Evolutionary conservation across 1,284 basidiomycete genomes (phyloP).

Genomic region (Cryptococcus depauperatus): DNA sequence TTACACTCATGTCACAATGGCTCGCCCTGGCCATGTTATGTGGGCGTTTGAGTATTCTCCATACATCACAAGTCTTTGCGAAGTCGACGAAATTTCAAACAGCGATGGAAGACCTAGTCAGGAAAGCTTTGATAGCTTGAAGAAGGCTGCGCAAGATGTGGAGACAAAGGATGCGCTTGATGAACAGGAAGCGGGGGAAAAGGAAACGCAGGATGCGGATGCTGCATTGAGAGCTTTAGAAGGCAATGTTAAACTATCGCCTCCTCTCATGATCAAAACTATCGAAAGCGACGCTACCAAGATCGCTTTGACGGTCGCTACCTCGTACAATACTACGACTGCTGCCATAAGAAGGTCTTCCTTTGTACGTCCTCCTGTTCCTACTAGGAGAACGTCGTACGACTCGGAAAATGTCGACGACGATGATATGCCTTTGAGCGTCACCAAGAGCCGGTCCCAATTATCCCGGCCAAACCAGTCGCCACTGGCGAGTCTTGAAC

Average conservation of each 20-base stretch:
- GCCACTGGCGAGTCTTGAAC: background rate
- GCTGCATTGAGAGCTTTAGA: slow-evolving; percentile 5
- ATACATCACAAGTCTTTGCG: slow-evolving; percentile 30
- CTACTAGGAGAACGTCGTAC: no score
- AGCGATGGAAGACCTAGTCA: background rate
- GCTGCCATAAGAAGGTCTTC: background rate
- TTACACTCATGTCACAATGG: slow-evolving; percentile 33
- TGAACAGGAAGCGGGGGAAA: background rate
- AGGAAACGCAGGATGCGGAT: background rate
- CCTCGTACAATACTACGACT: no score
- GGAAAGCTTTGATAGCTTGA: background rate
- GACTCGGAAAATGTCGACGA: slow-evolving; percentile 12
- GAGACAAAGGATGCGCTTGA: background rate
- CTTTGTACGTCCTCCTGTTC: background rate
- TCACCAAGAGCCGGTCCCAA: slow-evolving; percentile 8
- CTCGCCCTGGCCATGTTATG: slow-evolving; percentile 34
- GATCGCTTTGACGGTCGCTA: no score
- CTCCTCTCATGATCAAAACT: no score
- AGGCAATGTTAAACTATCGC: no score
- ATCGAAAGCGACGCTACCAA: no score
- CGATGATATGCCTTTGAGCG: slow-evolving; percentile 10
- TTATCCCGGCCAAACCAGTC: background rate
- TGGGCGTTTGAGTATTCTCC: slow-evolving; percentile 37
- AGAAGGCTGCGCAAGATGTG: background rate
- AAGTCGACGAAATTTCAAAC: slow-evolving; percentile 17